These are phyloP conservation scores for Sugiyamaella valdiviana DNA, from an alignment of 805 yeast genomes.

Conservation along the genomic window DNA sequence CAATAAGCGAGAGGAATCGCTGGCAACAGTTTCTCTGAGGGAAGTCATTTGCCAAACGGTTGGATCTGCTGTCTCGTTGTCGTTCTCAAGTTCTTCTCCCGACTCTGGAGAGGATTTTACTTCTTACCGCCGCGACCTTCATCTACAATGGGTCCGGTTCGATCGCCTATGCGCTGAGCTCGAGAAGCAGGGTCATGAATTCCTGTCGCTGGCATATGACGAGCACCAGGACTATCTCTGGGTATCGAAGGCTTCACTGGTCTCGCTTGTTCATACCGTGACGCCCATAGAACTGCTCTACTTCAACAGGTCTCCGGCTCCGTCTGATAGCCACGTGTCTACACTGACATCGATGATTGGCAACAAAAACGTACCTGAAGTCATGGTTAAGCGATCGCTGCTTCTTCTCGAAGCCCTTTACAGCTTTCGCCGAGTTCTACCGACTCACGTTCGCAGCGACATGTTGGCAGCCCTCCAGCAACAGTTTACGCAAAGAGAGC, in stretches of 20 bases:
- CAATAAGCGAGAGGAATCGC: conserved; percentile 2
- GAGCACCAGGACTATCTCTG: conserved; percentile 29
- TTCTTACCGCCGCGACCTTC: conserved; percentile 34
- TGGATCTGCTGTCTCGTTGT: conserved; percentile 28
- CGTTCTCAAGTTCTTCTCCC: conserved; percentile 5
- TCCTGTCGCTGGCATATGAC: conserved; percentile 45
- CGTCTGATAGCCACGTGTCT: conserved; percentile 27
- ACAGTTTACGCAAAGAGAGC: conserved; percentile 21
- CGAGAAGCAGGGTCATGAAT: conserved; percentile 53
- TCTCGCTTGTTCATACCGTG: conserved; percentile 33
- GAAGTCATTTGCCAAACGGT: conserved; percentile 33
- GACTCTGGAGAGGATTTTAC: conserved; percentile 25
- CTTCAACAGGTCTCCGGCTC: conserved; percentile 28
- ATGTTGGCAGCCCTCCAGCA: conserved; percentile 35
- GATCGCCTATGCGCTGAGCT: conserved; percentile 69
- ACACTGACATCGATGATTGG: conserved; percentile 15
- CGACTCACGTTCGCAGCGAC: conserved; percentile 33
- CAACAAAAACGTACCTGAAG: conserved; percentile 24
- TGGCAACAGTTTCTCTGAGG: conserved; percentile 25
- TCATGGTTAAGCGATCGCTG: conserved; percentile 24
- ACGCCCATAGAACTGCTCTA: conserved; percentile 33
- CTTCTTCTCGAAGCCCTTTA: conserved; percentile 32
- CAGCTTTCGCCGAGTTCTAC: conserved; percentile 38
- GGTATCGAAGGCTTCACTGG: conserved; percentile 34
- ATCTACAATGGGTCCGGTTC: conserved; percentile 60